Percentiles rank a stretch among this genome's conserved stretches.
Conservation (phyloP, 768 basidiomycete genomes). For the Podaxis mareebaensis region DNA sequence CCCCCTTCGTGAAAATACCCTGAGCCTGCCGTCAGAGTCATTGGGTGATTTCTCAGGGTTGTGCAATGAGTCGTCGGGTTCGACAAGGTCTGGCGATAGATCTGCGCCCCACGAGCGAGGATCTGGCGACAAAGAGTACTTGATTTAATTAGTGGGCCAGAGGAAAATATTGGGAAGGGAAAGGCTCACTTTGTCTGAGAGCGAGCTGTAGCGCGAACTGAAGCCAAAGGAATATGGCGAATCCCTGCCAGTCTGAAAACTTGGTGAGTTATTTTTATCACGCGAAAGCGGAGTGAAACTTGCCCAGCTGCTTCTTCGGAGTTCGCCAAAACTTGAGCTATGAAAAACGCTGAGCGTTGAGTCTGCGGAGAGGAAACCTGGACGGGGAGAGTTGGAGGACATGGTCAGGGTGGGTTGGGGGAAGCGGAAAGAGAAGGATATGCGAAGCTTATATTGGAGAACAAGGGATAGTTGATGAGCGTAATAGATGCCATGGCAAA, state of each 20-base stretch:
- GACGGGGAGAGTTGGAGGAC: slow-evolving; percentile 31
- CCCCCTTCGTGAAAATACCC: slow-evolving; percentile 57
- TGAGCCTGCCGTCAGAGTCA: slow-evolving; percentile 33
- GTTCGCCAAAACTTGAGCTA: slow-evolving; percentile 34
- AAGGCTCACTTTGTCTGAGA: slow-evolving; percentile 45
- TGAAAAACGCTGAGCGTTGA: slow-evolving; percentile 32
- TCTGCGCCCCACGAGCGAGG: slow-evolving; percentile 67
- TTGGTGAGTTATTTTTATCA: background rate
- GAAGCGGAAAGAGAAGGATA: slow-evolving; percentile 20
- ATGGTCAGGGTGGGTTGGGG: slow-evolving; percentile 24
- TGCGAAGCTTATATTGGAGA: slow-evolving; percentile 7
- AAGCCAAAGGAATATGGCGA: slow-evolving; percentile 46
- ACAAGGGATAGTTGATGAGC: background rate
- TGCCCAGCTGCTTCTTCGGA: slow-evolving; percentile 45
- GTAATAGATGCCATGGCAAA: slow-evolving; percentile 17
- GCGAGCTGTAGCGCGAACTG: slow-evolving; percentile 39
- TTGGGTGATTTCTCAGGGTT: slow-evolving; percentile 49
- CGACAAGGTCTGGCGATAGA: slow-evolving; percentile 52
- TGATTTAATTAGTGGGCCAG: background rate
- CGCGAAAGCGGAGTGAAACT: background rate
- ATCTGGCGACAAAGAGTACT: slow-evolving; percentile 70
- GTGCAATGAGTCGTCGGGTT: slow-evolving; percentile 74
- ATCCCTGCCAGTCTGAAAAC: slow-evolving; percentile 33
- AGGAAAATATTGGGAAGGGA: background rate
- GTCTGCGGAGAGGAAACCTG: slow-evolving; percentile 32